Conservation (phyloP, 306 rosid genomes). For the Hippophae rhamnoides region DNA sequence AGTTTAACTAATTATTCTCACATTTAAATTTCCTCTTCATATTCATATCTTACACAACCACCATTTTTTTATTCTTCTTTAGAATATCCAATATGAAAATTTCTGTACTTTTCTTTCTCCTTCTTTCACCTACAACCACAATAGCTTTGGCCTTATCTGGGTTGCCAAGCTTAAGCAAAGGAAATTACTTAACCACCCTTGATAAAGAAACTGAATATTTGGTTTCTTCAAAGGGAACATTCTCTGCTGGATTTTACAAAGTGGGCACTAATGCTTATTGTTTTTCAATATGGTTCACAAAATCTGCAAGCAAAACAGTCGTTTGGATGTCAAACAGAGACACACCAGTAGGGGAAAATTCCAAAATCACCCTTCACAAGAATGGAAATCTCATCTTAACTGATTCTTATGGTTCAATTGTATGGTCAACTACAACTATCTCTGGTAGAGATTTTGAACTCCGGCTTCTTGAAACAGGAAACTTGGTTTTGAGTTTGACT, state of each 20-base stretch:
- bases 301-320: conserved; percentile 2
- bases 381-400: conserved; percentile 19
- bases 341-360: conserved; percentile 8
- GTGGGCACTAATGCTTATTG: conserved; percentile 21
- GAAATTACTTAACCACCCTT: conserved; percentile 7
- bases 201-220: conserved; percentile 8
- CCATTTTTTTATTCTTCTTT: too few species aligned
- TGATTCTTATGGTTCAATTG: conserved; percentile 9
- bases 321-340: conserved; percentile 25
- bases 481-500: conserved; percentile 9
- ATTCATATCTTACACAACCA: too few species aligned
- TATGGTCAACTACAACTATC: conserved; percentile 17
- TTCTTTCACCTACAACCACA: too few species aligned
- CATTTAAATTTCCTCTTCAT: too few species aligned
- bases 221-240: conserved; percentile 17
- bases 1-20: too few species aligned
- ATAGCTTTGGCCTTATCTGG: not conserved
- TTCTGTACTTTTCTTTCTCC: too few species aligned
- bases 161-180: conserved; percentile 7
- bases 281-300: conserved; percentile 22
- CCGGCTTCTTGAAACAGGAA: conserved; percentile 20
- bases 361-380: conserved; percentile 8
- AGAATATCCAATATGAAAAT: too few species aligned
- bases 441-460: not conserved
- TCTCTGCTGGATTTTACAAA: conserved; percentile 10